A percentile compares a stretch with the other conserved stretches of the same genome.
Conservation (phyloP, 768 basidiomycete species). For the Neoboletus brunneissimus region DNA sequence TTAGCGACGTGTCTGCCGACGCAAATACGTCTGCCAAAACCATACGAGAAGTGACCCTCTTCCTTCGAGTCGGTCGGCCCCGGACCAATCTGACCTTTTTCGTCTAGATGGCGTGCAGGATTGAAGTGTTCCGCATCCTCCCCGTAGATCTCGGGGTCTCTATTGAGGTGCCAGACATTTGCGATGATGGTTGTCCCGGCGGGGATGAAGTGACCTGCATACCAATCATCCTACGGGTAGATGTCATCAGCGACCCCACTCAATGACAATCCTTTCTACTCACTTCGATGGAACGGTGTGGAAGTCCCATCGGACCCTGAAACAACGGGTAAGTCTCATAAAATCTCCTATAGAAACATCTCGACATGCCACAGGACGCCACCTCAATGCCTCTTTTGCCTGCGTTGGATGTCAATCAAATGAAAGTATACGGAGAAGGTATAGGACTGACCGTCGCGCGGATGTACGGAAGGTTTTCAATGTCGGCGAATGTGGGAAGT, state of each 20-base stretch:
- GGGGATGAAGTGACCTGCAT: slow-evolving; percentile 23
- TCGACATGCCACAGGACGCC: slow-evolving; percentile 3
- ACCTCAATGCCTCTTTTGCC: slow-evolving; percentile 9
- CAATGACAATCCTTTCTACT: neutral
- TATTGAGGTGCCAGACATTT: slow-evolving; percentile 35
- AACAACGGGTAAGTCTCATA: neutral
- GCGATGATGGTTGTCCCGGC: slow-evolving; percentile 14
- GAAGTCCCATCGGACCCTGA: slow-evolving; percentile 4
- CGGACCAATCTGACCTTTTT: neutral
- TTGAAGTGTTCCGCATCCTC: slow-evolving; percentile 41
- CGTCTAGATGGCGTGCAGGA: slow-evolving; percentile 30
- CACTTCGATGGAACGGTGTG: slow-evolving; percentile 3
- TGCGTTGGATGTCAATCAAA: neutral
- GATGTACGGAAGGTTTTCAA: slow-evolving; percentile 6
- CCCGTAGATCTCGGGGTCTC: slow-evolving; percentile 43
- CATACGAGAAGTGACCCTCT: slow-evolving; percentile 13
- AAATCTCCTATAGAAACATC: neutral
- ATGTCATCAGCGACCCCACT: neutral
- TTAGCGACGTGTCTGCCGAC: slow-evolving; percentile 35
- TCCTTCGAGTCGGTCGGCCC: slow-evolving; percentile 10
- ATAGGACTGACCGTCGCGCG: slow-evolving; percentile 1
- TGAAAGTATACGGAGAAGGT: neutral
- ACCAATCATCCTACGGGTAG: slow-evolving; percentile 20
- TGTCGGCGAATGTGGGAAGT: slow-evolving; percentile 13
- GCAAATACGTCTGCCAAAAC: slow-evolving; percentile 25